Evolutionary conservation across 257 asterid genomes (phyloP), one percentile per base, ranked within the genome.

Genomic region (Solanum lycopersicoides): DNA sequence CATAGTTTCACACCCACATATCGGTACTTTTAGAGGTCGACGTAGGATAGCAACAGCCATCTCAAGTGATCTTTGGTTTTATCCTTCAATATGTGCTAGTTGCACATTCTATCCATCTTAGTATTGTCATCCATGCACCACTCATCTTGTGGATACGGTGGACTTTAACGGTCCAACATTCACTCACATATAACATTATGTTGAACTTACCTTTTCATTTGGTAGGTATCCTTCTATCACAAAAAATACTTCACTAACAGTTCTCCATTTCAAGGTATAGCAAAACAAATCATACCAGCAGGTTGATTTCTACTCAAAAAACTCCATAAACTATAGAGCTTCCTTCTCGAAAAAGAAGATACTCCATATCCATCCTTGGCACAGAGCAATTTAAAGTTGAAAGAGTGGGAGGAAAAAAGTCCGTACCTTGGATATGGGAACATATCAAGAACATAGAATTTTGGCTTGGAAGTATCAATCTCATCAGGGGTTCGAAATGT

Each of bases 361-460:
- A 42, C 35, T n/a, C 83, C 37, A 25, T 42, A 23, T 75, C 21
- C 8, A 75, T 42, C 83, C n/a, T 42, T 25, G 83, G 63, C 83
- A 76, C 60, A 76, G 9, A 76, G 37, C 34, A 75, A 23, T 21
- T n/a, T 42, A 28, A 77, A 79, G 66, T 47, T 45, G 28, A 28
- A 79, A 79, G 84, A 45, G 66, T 79, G 66, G 84, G 65, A 30
- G 73, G n/a, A 45, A 44, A 79, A 66, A 21, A 86, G 60, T n/a
- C 32, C 12, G 66, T 59, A 96, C 99, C 99, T 96, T 86, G 99
- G 99, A 90, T 97, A 97, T 85, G 99, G 99, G 90, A 97, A 97
- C 99, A 97, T 96, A 91, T 97, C 99, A 60, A 96, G 99, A 89
- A 97, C 99, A 85, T 97, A 97, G 92, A 90, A 97, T 88, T 97